phyloP scores from a whole-genome alignment of 805 yeast genomes.

The Wickerhamomyces silvicola region DNA sequence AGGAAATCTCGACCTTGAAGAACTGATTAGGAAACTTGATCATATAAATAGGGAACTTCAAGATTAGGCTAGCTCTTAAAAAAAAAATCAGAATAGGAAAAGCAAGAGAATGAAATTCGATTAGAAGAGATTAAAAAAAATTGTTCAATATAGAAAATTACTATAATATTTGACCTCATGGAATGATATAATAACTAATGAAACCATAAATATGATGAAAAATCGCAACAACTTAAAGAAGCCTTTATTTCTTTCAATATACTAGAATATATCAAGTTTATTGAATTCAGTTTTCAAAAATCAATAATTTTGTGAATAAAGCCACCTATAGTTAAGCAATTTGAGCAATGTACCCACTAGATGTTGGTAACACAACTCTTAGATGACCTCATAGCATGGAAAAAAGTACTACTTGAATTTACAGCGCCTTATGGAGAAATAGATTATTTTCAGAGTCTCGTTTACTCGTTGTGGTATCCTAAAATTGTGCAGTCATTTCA shows the following conservation, averaged over 20 bases:
- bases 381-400: slow-evolving; percentile 25
- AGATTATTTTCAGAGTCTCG: slow-evolving; percentile 28
- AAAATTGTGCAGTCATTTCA: slow-evolving; percentile 23
- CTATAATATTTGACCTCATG: no score
- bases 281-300: slow-evolving; percentile 8
- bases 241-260: no score
- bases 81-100: background rate
- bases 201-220: no score
- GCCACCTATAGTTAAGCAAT: slow-evolving; percentile 12
- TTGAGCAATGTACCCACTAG: slow-evolving; percentile 31
- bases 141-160: background rate
- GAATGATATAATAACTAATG: no score
- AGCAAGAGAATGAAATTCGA: background rate
- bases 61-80: background rate
- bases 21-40: slow-evolving; percentile 9
- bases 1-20: slow-evolving; percentile 17
- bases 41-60: slow-evolving; percentile 9
- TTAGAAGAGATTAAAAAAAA: background rate
- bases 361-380: slow-evolving; percentile 25
- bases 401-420: slow-evolving; percentile 7
- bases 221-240: no score
- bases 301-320: slow-evolving; percentile 16
- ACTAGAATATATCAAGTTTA: background rate
- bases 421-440: slow-evolving; percentile 9
- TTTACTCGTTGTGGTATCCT: slow-evolving; percentile 31